Evolutionary conservation across 352 stramenopile genomes (phyloP), one percentile per base, ranked within the genome.

Genomic region (Elongisporangium anandrum): DNA sequence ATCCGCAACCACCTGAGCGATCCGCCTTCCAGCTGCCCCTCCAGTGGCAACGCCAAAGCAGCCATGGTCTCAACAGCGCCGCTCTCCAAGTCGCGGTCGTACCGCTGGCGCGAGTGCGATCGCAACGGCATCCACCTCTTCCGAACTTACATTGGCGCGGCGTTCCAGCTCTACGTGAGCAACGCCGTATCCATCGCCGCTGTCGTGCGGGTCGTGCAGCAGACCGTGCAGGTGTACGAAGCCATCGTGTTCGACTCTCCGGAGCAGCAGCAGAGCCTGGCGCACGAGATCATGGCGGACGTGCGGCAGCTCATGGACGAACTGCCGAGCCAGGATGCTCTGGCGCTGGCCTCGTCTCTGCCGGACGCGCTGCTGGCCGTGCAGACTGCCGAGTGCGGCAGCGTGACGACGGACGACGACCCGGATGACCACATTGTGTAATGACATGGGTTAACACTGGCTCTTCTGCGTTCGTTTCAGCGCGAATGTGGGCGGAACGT

Each of bases 121-220:
- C 62, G 73, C 63, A 72, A 71, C 62, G 81, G 81, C 13, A 87
- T 93, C 59, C 75, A 84, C 48, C 70, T 80, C 23, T 93, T 93
- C 63, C 75, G 73, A 23, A 90, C 83, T 45, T 93, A 93, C 66
- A 91, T 93, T n/a, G 72, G 83, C 60, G 83, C 81, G 12, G 87
- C 78, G 22, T 75, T 77, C 24, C 70, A 73, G 45, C 64, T 93
- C 13, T 85, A 88, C 56, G 26, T 61, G 17, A 29, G 81, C 12
- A 73, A 81, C 5, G 64, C 90, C 9, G 61, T 93, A 15, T 64
- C 76, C 6, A 62, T 83, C 4, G 59, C 66, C n/a, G 70, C 79
- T 12, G 77, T 93, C 21, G 60, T 79, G 51, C 75, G 81, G 20
- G 81, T 93, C 19, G 70, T 87, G 23, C 60, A 88, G 39, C 84